These are phyloP conservation scores for Geum urbanum DNA, from an alignment of 306 rosid species.

Conservation along the genomic window DNA sequence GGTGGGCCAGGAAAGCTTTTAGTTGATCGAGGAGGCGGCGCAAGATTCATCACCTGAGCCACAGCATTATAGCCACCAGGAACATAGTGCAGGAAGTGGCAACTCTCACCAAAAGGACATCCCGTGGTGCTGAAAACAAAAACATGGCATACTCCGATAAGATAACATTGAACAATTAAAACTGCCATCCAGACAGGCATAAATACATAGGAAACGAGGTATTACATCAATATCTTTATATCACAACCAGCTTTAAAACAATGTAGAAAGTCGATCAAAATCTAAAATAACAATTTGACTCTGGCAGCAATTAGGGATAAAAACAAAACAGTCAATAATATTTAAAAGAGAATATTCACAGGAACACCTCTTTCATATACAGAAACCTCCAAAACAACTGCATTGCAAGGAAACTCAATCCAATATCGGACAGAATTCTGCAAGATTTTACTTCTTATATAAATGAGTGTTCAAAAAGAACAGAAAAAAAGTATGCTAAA, in stretches of 20 bases:
- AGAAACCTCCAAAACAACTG: not conserved
- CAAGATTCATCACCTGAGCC: conserved; percentile 85
- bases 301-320: not conserved
- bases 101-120: conserved; percentile 92
- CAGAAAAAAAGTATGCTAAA: not conserved
- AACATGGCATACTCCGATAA: conserved; percentile 24
- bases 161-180: conserved; percentile 15
- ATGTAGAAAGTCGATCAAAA: not conserved
- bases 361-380: not conserved
- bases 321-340: not conserved
- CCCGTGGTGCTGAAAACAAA: conserved; percentile 78
- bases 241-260: not conserved
- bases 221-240: not conserved
- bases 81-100: conserved; percentile 90
- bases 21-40: conserved; percentile 56
- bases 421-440: not conserved
- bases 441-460: not conserved
- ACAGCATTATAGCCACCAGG: conserved; percentile 93
- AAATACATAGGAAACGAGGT: not conserved
- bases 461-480: not conserved
- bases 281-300: no score
- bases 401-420: not conserved
- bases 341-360: not conserved
- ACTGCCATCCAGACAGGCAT: not conserved
- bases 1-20: conserved; percentile 54